These are phyloP conservation scores for Kalaharituber pfeilii DNA, from an alignment of 2,329 filamentous ascomycete species.

Conservation along the genomic window DNA sequence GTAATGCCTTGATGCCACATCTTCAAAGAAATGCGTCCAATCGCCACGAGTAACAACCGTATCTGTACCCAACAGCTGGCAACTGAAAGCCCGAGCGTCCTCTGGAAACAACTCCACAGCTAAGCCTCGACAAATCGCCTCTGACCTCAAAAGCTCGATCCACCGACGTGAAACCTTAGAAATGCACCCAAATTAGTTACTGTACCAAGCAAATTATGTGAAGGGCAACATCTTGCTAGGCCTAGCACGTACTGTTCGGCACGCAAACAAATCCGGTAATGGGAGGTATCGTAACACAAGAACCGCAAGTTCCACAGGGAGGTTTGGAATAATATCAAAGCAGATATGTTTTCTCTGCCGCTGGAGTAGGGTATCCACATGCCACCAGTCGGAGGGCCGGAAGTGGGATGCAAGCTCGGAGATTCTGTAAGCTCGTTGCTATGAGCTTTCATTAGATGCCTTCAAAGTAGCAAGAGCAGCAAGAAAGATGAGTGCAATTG, in stretches of 20 bases:
- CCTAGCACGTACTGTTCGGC: not conserved
- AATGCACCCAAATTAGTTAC: not conserved
- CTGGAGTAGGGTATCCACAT: not conserved
- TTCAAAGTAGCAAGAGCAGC: no score
- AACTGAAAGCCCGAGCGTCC: not conserved
- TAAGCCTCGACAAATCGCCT: not conserved
- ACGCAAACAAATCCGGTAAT: not conserved
- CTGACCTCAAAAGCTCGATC: not conserved
- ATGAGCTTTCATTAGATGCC: no score
- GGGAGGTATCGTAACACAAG: not conserved
- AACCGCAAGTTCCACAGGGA: not conserved
- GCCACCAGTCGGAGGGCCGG: conserved; percentile 1
- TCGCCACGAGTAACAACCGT: no score
- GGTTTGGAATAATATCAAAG: not conserved
- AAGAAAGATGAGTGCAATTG: not conserved
- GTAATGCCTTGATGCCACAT: not conserved
- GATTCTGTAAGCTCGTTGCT: not conserved
- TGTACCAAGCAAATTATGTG: no score
- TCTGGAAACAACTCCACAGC: not conserved
- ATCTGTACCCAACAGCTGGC: no score
- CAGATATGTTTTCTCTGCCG: not conserved
- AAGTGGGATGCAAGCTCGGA: not conserved
- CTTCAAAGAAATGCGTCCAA: not conserved
- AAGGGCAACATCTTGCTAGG: not conserved
- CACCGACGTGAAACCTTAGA: not conserved